These are phyloP conservation scores for Puccinia coronata DNA, from an alignment of 1,284 basidiomycete genomes.

Conservation along the genomic window DNA sequence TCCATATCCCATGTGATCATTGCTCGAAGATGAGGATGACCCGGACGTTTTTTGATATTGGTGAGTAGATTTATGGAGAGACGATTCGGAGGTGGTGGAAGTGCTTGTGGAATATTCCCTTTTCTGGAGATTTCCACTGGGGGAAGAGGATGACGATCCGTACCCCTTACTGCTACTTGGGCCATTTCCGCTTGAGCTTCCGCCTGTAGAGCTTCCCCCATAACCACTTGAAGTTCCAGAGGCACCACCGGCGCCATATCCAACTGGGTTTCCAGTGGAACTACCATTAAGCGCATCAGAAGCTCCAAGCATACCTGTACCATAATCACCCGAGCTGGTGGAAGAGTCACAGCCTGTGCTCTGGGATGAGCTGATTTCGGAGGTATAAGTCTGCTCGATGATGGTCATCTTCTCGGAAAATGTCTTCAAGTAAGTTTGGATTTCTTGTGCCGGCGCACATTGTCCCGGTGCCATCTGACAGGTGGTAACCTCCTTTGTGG, in stretches of 20 bases:
- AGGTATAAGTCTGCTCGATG: slow-evolving; percentile 26
- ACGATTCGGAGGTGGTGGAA: background rate
- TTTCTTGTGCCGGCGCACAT: slow-evolving; percentile 9
- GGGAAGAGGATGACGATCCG: background rate
- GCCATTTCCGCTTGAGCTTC: background rate
- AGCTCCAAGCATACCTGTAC: background rate
- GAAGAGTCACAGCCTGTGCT: slow-evolving; percentile 31
- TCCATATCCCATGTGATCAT: background rate
- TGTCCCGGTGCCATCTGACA: slow-evolving; percentile 33
- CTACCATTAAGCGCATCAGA: slow-evolving; percentile 3
- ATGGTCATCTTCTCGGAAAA: slow-evolving; percentile 31
- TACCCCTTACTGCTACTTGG: background rate
- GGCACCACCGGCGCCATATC: background rate
- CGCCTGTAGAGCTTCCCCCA: background rate
- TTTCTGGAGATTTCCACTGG: background rate
- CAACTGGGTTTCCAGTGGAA: background rate
- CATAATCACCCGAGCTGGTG: background rate
- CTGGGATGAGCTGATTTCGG: slow-evolving; percentile 28
- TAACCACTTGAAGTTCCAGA: slow-evolving; percentile 1
- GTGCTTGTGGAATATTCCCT: background rate
- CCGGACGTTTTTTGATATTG: background rate
- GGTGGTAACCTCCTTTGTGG: slow-evolving; percentile 27
- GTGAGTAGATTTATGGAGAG: slow-evolving; percentile 22
- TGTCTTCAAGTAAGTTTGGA: slow-evolving; percentile 19
- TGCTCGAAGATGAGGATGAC: background rate